Conservation (phyloP, 2,329 filamentous ascomycete species). For the Didymella segeticola region DNA sequence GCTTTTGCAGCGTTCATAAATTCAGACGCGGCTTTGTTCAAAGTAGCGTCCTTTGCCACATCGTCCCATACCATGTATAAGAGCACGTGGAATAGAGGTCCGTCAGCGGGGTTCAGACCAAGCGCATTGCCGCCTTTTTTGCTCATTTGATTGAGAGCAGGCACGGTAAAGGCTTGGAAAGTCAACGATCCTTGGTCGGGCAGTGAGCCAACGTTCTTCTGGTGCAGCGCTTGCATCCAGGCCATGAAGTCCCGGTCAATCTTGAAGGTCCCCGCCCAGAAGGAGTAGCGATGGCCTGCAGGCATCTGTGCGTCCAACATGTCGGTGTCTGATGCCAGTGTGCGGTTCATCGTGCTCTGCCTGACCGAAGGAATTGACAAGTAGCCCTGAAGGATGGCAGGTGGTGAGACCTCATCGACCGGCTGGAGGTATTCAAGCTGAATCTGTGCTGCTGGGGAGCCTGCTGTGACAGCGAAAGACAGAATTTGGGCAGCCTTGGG, state of each 20-base stretch:
- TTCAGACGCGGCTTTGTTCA: slow-evolving; percentile 19
- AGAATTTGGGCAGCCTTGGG: slow-evolving; percentile 33
- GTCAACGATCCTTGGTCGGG: slow-evolving; percentile 17
- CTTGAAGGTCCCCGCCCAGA: slow-evolving; percentile 34
- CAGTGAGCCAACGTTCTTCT: slow-evolving; percentile 20
- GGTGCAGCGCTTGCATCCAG: slow-evolving; percentile 26
- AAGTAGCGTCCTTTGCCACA: slow-evolving; percentile 22
- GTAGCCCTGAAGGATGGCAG: slow-evolving; percentile 19
- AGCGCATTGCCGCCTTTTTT: slow-evolving; percentile 34
- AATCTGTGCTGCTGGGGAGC: slow-evolving; percentile 23
- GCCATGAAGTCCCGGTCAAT: slow-evolving; percentile 25
- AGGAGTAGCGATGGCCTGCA: slow-evolving; percentile 34
- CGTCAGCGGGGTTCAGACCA: slow-evolving; percentile 23
- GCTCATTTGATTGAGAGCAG: slow-evolving; percentile 20
- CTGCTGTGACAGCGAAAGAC: slow-evolving; percentile 26
- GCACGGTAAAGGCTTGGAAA: slow-evolving; percentile 23
- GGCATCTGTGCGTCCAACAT: slow-evolving; percentile 46
- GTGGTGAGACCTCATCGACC: slow-evolving; percentile 24
- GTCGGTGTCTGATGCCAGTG: slow-evolving; percentile 33
- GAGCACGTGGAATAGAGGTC: slow-evolving; percentile 23
- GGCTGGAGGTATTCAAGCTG: slow-evolving; percentile 32
- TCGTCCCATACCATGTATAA: slow-evolving; percentile 28
- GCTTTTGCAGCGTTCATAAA: slow-evolving; percentile 19
- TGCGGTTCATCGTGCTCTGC: slow-evolving; percentile 18
- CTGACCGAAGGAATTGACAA: slow-evolving; percentile 18